Percentiles rank a stretch among this genome's conserved stretches.
phyloP scores from a whole-genome alignment of 2,329 filamentous ascomycete species.

The Sporothrix luriei region DNA sequence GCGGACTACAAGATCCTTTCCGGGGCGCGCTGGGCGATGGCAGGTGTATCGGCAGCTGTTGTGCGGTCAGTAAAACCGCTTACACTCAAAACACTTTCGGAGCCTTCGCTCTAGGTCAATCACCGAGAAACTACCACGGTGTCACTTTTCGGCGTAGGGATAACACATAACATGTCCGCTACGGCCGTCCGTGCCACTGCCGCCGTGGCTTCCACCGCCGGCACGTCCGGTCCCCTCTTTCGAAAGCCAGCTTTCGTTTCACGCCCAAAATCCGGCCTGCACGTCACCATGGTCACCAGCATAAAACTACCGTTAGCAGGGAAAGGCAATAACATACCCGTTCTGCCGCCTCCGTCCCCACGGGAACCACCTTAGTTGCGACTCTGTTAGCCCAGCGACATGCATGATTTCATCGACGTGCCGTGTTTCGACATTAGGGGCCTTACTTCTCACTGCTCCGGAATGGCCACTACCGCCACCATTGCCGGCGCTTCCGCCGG shows the following conservation, averaged over 20 bases:
- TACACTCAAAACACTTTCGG: background rate
- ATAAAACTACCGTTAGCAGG: background rate
- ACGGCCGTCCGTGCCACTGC: constrained; percentile 29
- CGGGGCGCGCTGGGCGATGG: constrained; percentile 25
- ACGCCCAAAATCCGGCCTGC: background rate
- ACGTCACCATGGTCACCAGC: background rate
- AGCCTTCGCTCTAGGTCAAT: background rate
- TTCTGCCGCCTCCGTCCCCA: constrained; percentile 11
- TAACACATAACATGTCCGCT: constrained; percentile 31
- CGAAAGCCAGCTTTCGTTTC: background rate
- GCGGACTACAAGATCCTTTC: background rate
- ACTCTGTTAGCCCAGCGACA: background rate
- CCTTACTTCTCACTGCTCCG: constrained; percentile 26
- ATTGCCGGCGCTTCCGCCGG: constrained; percentile 31
- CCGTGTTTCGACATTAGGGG: background rate
- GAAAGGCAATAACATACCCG: constrained; percentile 8
- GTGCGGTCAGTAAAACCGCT: background rate
- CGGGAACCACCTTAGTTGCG: background rate
- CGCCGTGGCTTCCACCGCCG: constrained; percentile 8
- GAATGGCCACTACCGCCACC: constrained; percentile 36
- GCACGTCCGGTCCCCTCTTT: background rate
- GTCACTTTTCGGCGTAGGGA: background rate
- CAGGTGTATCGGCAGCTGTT: constrained; percentile 19
- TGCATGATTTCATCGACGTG: background rate
- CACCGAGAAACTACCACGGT: background rate